These are phyloP conservation scores for Colletotrichum camelliae DNA, from an alignment of 2,329 filamentous ascomycete genomes.

Conservation along the genomic window DNA sequence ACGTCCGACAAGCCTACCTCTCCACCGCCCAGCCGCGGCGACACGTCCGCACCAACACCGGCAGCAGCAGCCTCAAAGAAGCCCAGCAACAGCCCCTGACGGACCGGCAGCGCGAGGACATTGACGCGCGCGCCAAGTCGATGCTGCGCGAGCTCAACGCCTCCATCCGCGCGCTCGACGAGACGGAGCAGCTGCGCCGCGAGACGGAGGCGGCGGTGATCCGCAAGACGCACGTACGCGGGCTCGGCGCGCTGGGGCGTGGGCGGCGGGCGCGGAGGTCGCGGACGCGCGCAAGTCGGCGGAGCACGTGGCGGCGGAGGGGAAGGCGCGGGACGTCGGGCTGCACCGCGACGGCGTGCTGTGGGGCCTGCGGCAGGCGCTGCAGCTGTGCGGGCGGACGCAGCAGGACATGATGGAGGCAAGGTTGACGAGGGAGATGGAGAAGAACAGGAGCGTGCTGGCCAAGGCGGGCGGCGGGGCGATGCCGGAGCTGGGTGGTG, in stretches of 20 bases:
- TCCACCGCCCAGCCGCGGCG: constrained; percentile 74
- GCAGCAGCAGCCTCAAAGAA: constrained; percentile 30
- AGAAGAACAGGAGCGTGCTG: constrained; percentile 86
- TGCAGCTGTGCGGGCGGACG: constrained; percentile 78
- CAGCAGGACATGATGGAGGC: constrained; percentile 95
- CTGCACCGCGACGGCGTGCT: constrained; percentile 82
- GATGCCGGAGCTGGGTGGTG: constrained; percentile 21
- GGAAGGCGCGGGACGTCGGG: constrained; percentile 67
- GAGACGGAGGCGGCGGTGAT: constrained; percentile 76
- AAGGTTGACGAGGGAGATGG: constrained; percentile 80
- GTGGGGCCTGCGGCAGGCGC: constrained; percentile 77
- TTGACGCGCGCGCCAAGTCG: constrained; percentile 86
- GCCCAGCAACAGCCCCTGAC: constrained; percentile 62
- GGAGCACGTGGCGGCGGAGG: constrained; percentile 78
- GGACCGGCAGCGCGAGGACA: constrained; percentile 81
- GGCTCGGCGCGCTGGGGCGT: constrained; percentile 66
- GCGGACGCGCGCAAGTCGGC: constrained; percentile 55
- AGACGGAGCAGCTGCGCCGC: constrained; percentile 82
- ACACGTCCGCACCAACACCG: constrained; percentile 47
- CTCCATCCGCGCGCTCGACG: constrained; percentile 79
- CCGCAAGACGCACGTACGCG: constrained; percentile 70
- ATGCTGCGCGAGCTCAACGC: constrained; percentile 85
- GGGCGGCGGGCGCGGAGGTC: constrained; percentile 68
- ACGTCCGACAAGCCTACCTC: constrained; percentile 89
- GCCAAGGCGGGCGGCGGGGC: constrained; percentile 64